Evolutionary conservation across 164 flowering plant genomes (phyloP), one percentile per base, ranked within the genome.

Genomic region (Chimonanthus salicifolius): DNA sequence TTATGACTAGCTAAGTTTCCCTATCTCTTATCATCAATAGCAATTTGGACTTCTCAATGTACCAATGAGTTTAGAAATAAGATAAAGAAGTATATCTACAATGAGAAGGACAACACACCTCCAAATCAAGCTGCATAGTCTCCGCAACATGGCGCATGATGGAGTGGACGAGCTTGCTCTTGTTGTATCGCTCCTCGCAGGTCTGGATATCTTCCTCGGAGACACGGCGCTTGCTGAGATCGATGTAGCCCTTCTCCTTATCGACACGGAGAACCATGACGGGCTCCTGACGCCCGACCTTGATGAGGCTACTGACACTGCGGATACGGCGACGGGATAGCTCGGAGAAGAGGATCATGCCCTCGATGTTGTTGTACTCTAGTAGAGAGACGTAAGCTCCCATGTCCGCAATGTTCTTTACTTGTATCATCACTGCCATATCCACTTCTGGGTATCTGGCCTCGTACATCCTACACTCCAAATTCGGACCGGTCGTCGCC

Each of bases 281-380:
- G 16, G 98, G 98, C 84, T 92, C 97, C 77, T 83, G 90, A 3
- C 97, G 88, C 18, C 98, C 98, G 9, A 94, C 97, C 81, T 85
- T 89, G 82, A 94, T 92, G 49, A 89, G 79, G 63, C 94, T 90
- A 72, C 96, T 92, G 49, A 92, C 90, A 62, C 94, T 89, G 5
- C 97, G 91, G 75, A 94, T 94, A 5, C 97, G 90, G 9, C 98
- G 92, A 43, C 97, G 94, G 10, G 98, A 94, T 51, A 94, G 89
- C 88, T 94, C 98, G 9, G 97, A 91, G 85, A 92, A 90, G 62
- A 92, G 80, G 71, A 94, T 94, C 97, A 94, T 92, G 2, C 97
- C 98, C 83, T 94, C 98, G 69, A 92, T 89, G 86, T 92, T 90
- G 84, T 94, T 94, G 90, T 94, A 94, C 85, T 94, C 98, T 9